Base-by-base conservation (phyloP, 148 eudicot genomes). In the Rhododendron molle region DNA sequence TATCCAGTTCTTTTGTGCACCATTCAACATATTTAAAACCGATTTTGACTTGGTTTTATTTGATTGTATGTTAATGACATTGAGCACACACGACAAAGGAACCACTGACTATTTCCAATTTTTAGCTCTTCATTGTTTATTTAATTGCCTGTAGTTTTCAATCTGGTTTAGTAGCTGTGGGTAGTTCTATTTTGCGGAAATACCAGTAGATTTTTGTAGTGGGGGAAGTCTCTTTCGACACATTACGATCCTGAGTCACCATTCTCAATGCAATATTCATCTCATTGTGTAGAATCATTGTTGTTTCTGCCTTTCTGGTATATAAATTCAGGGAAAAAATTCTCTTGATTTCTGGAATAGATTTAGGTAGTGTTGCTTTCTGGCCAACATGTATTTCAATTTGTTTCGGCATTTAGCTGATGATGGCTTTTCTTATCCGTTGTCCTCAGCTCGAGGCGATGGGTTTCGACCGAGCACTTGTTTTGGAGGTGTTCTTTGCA, bases 381-480 rank as follows among this genome's bases (percentile, higher is more conserved):
- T 60, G 67, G 1, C 21, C 67, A 21, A 60, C 26, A 60, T 60
- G n/a, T n/a, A n/a, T 23, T n/a, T 65, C 12, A 9, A n/a, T 80
- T 76, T 65, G 15, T 65, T 21, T 85, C 73, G 83, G 28, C 43
- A 52, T 65, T 47, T 69, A 50, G 58, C 15, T 82, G 7, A 12
- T 30, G 16, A 69, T 69, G 36, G 23, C n/a, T 21, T 16, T 18
- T 28, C 30, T 54, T 73, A 12, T 16, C 85, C 38, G 8, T 71
- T 85, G 26, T 88, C 32, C 23, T 46, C 96, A 94, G 98, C 96
- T 94, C 36, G 96, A 94, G 86, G 98, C 90, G 23, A 93, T 94
- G 98, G 98, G 98, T 46, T 94, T 94, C 50, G 89, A 93, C 77
- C 92, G 96, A 65, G 92, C 89, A 23, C 87, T 94, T 13, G 98